Evolutionary conservation across 2,329 filamentous ascomycete species (phyloP), one percentile per base, ranked within the genome.

Genomic region (Myrmaecium sp.): DNA sequence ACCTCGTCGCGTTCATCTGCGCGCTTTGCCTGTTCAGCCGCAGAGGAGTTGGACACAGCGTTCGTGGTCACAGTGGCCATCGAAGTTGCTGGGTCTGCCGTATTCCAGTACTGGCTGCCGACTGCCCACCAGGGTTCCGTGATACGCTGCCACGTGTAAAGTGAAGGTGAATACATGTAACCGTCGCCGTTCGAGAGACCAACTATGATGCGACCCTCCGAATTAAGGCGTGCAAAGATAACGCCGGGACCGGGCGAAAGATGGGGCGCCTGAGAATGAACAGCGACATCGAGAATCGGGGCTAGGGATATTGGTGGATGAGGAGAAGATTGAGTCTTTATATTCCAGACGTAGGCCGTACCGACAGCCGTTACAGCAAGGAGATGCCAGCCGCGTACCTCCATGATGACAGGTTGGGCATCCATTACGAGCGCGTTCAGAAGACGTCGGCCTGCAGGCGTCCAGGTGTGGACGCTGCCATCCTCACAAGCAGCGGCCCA

Each of bases 51-150:
- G 10, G 57, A 58, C 8, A 39, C 6, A 16, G 28, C 22, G n/a
- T 34, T 37, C 3, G 26, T 16, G 17, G 14, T 10, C 13, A 14
- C 36, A 32, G 1, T 72, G 74, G 2, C 79, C 72, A 36, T 82
- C 74, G 19, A 93, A 54, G 26, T 83, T 79, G 25, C 78, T 74
- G 28, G 83, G 43, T 94, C 89, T 28, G 83, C 92, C 1, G 83
- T 91, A 51, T 98, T 95, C 91, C 89, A 98, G 50, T 98, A 98
- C 47, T 98, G 89, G 39, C 81, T 92, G 11, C 84, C 84, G 0
- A 95, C 83, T 0, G 86, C 86, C 83, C 89, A 98, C 89, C 89
- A 98, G 2, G 81, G 69, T 47, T 98, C 91, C 2, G 83, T 92
- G n/a, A 98, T 62, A 6, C 84, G 73, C 51, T 95, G 86, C 89